Conservation (phyloP, 2,329 filamentous ascomycete species). For the Zymoseptoria passerinii region DNA sequence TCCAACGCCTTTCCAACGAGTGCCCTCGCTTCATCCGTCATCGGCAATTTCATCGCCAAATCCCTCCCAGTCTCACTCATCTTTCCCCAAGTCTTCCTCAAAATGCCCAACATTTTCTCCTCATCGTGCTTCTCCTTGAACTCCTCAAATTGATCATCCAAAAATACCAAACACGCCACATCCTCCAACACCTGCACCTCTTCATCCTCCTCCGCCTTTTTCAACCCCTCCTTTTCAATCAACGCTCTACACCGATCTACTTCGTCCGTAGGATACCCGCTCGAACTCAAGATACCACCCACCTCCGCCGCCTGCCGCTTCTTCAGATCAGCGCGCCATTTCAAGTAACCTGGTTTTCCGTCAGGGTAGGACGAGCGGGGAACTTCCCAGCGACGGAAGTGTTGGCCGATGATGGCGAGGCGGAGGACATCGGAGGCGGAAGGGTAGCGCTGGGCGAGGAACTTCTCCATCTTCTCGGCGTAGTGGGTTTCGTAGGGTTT, state of each 20-base stretch:
- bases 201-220: constrained; percentile 41
- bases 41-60: constrained; percentile 57
- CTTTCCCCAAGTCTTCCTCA: constrained; percentile 68
- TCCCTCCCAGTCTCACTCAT: constrained; percentile 57
- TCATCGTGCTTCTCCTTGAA: constrained; percentile 69
- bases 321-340: constrained; percentile 68
- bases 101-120: constrained; percentile 64
- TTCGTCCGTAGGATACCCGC: constrained; percentile 46
- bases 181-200: constrained; percentile 75
- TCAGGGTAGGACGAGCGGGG: constrained; percentile 64
- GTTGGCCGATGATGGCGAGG: constrained; percentile 74
- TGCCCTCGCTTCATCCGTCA: constrained; percentile 54
- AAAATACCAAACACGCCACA: constrained; percentile 76
- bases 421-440: constrained; percentile 58
- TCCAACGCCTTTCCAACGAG: constrained; percentile 57
- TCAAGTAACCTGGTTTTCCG: constrained; percentile 67
- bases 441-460: constrained; percentile 55
- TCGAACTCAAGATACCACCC: constrained; percentile 43
- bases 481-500: constrained; percentile 76
- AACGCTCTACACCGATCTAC: constrained; percentile 57
- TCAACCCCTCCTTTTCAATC: constrained; percentile 70
- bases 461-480: constrained; percentile 68
- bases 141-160: constrained; percentile 77
- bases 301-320: constrained; percentile 62
- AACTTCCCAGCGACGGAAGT: constrained; percentile 79